Percentiles rank a stretch among this genome's conserved stretches.
Conservation (phyloP, 225 moss, liverwort and hornwort genomes). For the Marchantia polymorpha region DNA sequence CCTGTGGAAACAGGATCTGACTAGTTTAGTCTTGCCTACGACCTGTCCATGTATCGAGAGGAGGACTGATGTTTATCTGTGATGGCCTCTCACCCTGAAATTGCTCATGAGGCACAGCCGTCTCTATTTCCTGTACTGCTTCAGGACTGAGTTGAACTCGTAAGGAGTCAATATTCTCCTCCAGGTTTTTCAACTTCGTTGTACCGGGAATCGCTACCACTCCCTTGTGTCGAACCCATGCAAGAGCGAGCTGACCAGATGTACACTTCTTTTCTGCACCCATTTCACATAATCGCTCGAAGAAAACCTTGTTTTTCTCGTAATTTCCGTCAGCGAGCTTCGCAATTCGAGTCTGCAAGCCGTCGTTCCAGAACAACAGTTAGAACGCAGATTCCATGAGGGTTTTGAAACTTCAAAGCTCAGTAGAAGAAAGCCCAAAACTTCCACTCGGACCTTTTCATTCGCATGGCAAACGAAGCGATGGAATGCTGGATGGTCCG, state of each 20-base stretch:
- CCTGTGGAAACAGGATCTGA: no score
- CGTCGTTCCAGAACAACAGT: no score
- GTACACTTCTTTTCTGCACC: conserved; percentile 16
- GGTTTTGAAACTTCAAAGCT: no score
- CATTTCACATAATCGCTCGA: conserved; percentile 18
- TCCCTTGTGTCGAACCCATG: conserved; percentile 32
- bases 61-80: not conserved
- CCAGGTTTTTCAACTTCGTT: conserved; percentile 29
- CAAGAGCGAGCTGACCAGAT: conserved; percentile 17
- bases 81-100: conserved; percentile 13
- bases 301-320: conserved; percentile 16
- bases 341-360: no score
- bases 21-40: not conserved
- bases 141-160: conserved; percentile 6
- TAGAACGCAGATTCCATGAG: no score
- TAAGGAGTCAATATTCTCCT: conserved; percentile 31
- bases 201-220: conserved; percentile 32
- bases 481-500: no score
- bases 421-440: no score
- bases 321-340: not conserved
- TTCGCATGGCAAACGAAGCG: no score
- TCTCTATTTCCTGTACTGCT: conserved; percentile 24
- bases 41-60: conserved; percentile 13
- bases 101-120: conserved; percentile 18
- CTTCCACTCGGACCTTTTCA: no score